phyloP scores from a whole-genome alignment of 2,329 filamentous ascomycete species.

The Neopestalotiopsis clavispora region DNA sequence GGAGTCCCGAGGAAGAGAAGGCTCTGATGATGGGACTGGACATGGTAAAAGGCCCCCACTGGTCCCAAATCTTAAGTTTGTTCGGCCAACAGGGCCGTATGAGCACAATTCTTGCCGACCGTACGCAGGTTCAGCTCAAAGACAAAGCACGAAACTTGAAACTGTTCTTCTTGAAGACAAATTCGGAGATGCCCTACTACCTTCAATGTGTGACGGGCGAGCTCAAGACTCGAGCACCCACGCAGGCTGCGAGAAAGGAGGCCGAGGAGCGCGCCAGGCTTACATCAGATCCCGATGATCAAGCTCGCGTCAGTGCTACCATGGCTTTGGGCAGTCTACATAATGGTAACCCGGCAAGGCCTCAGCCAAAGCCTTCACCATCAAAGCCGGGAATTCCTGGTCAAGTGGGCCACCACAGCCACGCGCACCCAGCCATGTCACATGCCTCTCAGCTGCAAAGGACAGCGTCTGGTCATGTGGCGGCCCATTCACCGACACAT shows the following conservation, averaged over 20 bases:
- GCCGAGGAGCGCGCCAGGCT: conserved; percentile 66
- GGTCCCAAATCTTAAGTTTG: conserved; percentile 87
- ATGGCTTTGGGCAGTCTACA: conserved; percentile 59
- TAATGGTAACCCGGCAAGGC: conserved; percentile 41
- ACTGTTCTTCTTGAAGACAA: conserved; percentile 89
- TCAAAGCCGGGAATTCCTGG: conserved; percentile 27
- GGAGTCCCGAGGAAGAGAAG: conserved; percentile 89
- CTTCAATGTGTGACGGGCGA: conserved; percentile 88
- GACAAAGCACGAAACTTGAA: conserved; percentile 92
- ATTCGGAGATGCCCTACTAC: conserved; percentile 88
- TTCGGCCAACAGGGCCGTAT: conserved; percentile 82
- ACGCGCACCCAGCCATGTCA: conserved; percentile 29
- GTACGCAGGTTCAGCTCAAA: conserved; percentile 90
- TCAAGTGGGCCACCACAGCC: conserved; percentile 25
- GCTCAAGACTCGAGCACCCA: conserved; percentile 82
- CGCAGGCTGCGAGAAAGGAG: conserved; percentile 71
- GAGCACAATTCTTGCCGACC: conserved; percentile 82
- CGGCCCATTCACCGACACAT: conserved; percentile 23
- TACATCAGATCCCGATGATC: conserved; percentile 60
- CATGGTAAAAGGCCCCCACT: conserved; percentile 87
- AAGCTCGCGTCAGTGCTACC: conserved; percentile 64
- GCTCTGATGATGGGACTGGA: conserved; percentile 88
- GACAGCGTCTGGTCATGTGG: conserved; percentile 15
- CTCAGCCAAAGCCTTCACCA: conserved; percentile 24
- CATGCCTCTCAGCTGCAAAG: conserved; percentile 22